Base-by-base conservation (phyloP, 2,329 filamentous ascomycete species). In the Fusarium torreyae region DNA sequence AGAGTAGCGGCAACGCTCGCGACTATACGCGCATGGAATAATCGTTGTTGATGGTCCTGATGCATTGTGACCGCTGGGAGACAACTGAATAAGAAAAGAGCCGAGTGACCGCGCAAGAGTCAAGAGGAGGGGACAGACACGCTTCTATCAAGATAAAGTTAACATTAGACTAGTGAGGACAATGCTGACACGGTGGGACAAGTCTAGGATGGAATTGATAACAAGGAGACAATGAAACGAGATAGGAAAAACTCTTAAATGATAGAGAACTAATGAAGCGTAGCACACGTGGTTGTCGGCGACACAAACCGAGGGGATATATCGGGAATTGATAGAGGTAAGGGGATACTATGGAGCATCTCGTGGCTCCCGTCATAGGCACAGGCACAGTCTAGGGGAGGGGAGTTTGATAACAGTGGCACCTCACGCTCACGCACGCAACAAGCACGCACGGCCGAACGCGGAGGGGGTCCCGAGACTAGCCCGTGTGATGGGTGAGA, bases 1-100 rank as follows among this genome's bases (percentile, higher is more conserved):
- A 89, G 79, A 17, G 94, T 97, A 28, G 94, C 94, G 50, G 94
- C 94, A 60, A 94, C 83, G 74, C 94, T 95, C 69, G 95, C 94
- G 58, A 96, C 81, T 55, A 97, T 85, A 72, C 94, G 92, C 67
- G 89, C 90, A 75, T 85, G 87, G 69, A 86, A 84, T 70, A 88
- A 81, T 49, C 84, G 80, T 34, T 58, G 58, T 36, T 74, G 64
- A n/a, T 73, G 75, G 9, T 63, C 56, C 48, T 70, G 72, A 53
- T 74, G 71, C 75, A 77, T 77, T 45, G 49, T 69, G 58, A 49
- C 33, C 33, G 17, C n/a, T 10, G 33, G 24, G 34, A 59, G 24
- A n/a, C 24, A 53, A 43, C 20, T 36, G 31, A 56, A 38, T 5
- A 39, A 18, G 18, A 44, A 22, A 48, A 39, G 40, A 58, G 36